phyloP scores from a whole-genome alignment of 495 filamentous ascomycete genomes.

The Collariella sp. region DNA sequence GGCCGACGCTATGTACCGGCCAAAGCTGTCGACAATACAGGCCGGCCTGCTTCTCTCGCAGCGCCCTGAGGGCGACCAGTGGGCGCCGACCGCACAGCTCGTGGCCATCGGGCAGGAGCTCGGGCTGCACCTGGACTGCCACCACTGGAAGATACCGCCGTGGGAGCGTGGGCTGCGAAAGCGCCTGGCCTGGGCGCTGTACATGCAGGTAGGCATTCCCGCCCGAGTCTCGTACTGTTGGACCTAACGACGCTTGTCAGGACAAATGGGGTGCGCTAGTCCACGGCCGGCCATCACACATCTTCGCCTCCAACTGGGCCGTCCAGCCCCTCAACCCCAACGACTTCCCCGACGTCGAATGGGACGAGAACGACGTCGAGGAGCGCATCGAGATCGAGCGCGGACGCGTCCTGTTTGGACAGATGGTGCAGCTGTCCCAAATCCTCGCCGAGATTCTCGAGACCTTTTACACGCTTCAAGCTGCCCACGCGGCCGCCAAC shows the following conservation, averaged over 20 bases:
- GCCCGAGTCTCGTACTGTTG: background rate
- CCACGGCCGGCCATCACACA: slow-evolving; percentile 77
- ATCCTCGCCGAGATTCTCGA: slow-evolving; percentile 72
- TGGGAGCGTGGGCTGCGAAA: slow-evolving; percentile 83
- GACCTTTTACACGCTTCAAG: slow-evolving; percentile 68
- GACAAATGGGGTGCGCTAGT: slow-evolving; percentile 91
- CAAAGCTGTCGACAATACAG: slow-evolving; percentile 90
- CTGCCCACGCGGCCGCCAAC: slow-evolving; percentile 41
- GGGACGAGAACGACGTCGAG: slow-evolving; percentile 47
- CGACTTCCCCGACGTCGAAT: slow-evolving; percentile 63
- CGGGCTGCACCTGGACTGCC: slow-evolving; percentile 79
- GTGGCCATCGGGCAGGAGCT: slow-evolving; percentile 74
- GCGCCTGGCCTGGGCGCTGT: slow-evolving; percentile 82
- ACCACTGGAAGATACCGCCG: slow-evolving; percentile 74
- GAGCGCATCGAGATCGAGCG: slow-evolving; percentile 57
- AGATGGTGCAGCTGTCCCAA: slow-evolving; percentile 65
- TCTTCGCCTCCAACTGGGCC: slow-evolving; percentile 73
- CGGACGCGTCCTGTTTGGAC: slow-evolving; percentile 58
- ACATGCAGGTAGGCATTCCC: slow-evolving; percentile 44
- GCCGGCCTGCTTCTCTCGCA: slow-evolving; percentile 85
- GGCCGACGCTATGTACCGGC: slow-evolving; percentile 66
- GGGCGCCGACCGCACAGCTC: slow-evolving; percentile 77
- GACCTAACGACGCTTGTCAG: slow-evolving; percentile 31
- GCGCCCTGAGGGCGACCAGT: slow-evolving; percentile 75
- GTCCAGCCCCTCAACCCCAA: slow-evolving; percentile 57